phyloP scores from a whole-genome alignment of 2,329 filamentous ascomycete genomes.

The Chaetomiaceae sp. region DNA sequence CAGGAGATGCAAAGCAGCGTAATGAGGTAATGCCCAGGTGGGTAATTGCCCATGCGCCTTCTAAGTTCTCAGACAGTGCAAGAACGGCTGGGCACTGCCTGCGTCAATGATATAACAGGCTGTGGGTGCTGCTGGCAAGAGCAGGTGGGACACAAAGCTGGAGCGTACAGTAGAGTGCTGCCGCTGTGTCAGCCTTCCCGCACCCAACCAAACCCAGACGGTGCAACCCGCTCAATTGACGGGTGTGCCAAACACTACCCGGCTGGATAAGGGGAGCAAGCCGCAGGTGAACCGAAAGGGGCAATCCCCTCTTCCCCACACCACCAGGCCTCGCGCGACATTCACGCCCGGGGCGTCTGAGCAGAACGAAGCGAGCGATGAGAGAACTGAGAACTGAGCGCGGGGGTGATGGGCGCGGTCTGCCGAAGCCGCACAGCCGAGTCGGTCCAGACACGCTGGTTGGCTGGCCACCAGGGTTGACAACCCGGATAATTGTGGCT shows the following conservation, averaged over 20 bases:
- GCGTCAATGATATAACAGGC: no score
- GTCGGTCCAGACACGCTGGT: constrained; percentile 1
- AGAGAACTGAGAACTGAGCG: background rate
- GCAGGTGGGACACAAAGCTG: background rate
- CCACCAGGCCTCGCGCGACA: background rate
- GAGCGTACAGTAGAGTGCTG: no score
- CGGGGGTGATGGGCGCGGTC: constrained; percentile 5
- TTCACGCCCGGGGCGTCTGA: constrained; percentile 10
- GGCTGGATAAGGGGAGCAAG: constrained; percentile 12
- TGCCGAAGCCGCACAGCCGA: constrained; percentile 14
- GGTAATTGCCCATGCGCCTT: no score
- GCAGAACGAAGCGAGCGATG: background rate
- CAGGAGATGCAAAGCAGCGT: background rate
- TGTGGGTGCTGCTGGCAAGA: no score
- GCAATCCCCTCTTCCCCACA: constrained; percentile 7
- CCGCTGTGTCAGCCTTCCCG: background rate
- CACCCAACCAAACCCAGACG: background rate
- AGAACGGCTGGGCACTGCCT: no score
- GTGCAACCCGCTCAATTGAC: constrained; percentile 3
- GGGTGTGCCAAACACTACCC: constrained; percentile 1
- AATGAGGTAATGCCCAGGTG: no score
- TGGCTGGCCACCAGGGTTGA: background rate
- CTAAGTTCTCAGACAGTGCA: no score
- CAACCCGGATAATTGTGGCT: constrained; percentile 19
- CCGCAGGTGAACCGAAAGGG: constrained; percentile 14